Evolutionary conservation across 495 filamentous ascomycete genomes (phyloP).

Genomic region (Glarea lozoyensis): DNA sequence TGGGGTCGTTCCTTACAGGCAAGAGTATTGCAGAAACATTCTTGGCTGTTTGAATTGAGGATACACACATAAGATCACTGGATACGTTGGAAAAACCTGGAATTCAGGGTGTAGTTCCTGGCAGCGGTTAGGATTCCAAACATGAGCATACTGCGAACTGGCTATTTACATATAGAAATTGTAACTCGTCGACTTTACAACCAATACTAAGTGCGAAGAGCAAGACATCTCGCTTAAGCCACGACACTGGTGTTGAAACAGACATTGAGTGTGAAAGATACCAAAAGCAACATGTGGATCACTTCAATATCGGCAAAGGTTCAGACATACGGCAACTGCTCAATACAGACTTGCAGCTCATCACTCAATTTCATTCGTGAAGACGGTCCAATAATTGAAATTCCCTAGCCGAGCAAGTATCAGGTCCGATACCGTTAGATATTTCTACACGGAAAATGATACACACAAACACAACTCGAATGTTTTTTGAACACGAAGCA

Average conservation of each 20-base stretch:
- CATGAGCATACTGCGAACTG: background rate
- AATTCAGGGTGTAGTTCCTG: slow-evolving; percentile 74
- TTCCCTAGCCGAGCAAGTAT: no score
- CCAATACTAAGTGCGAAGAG: slow-evolving; percentile 81
- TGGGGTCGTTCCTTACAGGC: no score
- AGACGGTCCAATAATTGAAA: no score
- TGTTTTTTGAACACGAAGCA: background rate
- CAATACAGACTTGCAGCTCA: no score
- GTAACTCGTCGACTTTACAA: slow-evolving; percentile 66
- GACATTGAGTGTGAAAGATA: no score
- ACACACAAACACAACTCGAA: background rate
- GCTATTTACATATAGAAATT: slow-evolving; percentile 70
- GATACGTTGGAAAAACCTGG: slow-evolving; percentile 73
- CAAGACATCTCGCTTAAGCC: slow-evolving; percentile 74
- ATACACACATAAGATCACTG: slow-evolving; percentile 60
- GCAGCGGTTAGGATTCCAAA: background rate
- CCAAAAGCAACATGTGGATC: no score
- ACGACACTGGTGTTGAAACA: slow-evolving; percentile 43
- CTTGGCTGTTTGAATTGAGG: no score
- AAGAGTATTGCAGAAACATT: background rate
- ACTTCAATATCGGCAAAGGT: no score
- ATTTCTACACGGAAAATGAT: no score
- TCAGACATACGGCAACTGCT: no score
- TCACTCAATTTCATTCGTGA: no score
- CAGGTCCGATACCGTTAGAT: no score